Percentiles rank a stretch among this genome's conserved stretches.
Evolutionary conservation across 2,329 filamentous ascomycete species (phyloP).

Genomic region (Scedosporium aurantiacum): DNA sequence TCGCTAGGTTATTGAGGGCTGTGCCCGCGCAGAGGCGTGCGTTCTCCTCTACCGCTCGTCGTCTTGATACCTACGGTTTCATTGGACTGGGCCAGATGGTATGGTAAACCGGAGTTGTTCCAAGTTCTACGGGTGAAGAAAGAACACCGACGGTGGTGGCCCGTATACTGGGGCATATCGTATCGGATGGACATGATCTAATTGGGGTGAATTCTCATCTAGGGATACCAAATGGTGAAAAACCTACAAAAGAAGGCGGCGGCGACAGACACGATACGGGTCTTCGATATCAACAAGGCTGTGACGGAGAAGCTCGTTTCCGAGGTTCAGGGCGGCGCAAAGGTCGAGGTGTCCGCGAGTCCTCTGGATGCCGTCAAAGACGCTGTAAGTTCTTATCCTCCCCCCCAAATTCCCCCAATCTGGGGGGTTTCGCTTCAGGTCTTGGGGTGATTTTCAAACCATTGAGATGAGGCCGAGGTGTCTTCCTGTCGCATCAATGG

Average conservation of each 20-base stretch:
- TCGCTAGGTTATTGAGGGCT: background rate
- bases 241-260: constrained; percentile 47
- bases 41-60: constrained; percentile 37
- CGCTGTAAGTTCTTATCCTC: constrained; percentile 33
- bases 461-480: background rate
- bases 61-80: constrained; percentile 45
- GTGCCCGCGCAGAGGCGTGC: constrained; percentile 27
- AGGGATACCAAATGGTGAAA: constrained; percentile 54
- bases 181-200: background rate
- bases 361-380: constrained; percentile 38
- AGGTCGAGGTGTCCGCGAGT: constrained; percentile 31
- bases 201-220: background rate
- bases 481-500: no score
- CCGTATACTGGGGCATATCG: no score
- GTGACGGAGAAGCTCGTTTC: constrained; percentile 34
- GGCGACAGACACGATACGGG: constrained; percentile 36
- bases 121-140: constrained; percentile 5
- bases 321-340: constrained; percentile 37
- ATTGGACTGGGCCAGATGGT: constrained; percentile 53
- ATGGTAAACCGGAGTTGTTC: constrained; percentile 11
- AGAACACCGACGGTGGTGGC: background rate
- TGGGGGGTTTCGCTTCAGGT: background rate
- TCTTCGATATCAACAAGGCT: constrained; percentile 46
- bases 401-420: background rate
- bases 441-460: background rate